Evolutionary conservation across 1,284 basidiomycete species (phyloP).

Genomic region (Apiotrichum gracile): DNA sequence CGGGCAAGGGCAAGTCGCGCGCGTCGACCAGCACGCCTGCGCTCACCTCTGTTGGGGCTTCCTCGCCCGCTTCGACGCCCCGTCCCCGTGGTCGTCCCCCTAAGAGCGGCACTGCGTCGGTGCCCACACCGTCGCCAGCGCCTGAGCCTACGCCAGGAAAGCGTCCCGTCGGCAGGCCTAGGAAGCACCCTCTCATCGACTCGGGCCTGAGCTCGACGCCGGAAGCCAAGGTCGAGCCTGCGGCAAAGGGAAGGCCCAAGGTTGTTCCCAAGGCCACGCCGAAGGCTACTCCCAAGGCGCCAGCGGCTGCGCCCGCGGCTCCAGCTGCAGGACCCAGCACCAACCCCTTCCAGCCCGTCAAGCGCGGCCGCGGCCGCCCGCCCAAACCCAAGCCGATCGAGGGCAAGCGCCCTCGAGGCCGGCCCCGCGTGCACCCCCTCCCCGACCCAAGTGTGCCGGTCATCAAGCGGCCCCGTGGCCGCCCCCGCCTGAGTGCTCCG

Average conservation of each 20-base stretch:
- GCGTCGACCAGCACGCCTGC: neutral
- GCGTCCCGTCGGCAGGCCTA: too few relatives aligned
- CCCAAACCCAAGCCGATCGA: neutral
- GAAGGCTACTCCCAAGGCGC: neutral
- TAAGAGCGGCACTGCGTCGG: neutral
- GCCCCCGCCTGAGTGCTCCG: constrained; percentile 3
- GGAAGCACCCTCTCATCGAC: too few relatives aligned
- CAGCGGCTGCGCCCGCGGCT: neutral
- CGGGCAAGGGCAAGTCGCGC: constrained; percentile 1
- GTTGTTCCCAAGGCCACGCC: too few relatives aligned
- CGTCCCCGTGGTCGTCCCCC: too few relatives aligned
- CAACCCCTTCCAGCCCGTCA: too few relatives aligned
- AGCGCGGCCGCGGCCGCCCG: neutral
- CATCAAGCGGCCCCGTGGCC: constrained; percentile 3
- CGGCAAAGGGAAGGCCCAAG: too few relatives aligned
- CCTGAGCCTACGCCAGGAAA: neutral
- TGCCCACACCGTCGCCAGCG: too few relatives aligned
- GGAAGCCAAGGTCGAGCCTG: too few relatives aligned
- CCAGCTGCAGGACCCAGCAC: too few relatives aligned
- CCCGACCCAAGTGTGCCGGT: constrained; percentile 3
- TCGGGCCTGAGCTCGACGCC: too few relatives aligned
- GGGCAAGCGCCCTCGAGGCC: constrained; percentile 10
- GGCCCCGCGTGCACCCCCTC: constrained; percentile 14
- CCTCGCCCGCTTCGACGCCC: neutral
- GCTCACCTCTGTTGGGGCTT: neutral